Percentiles rank a stretch among this genome's conserved stretches.
Conservation (phyloP, 2,329 filamentous ascomycete genomes). For the Thyridium curvatum region DNA sequence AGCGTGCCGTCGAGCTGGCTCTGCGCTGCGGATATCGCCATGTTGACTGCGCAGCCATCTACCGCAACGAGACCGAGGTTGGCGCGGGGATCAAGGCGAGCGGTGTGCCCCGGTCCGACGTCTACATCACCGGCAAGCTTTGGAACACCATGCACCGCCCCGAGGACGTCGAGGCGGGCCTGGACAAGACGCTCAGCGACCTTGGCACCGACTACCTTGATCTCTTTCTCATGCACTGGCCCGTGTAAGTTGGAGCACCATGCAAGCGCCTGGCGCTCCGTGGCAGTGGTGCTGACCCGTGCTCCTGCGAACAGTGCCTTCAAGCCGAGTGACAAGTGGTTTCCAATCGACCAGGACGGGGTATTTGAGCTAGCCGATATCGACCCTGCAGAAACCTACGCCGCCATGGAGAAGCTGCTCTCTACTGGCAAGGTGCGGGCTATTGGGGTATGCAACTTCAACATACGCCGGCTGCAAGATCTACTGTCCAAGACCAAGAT, state of each 20-base stretch:
- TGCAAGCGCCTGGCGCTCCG: too few species aligned
- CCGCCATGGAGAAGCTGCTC: slow-evolving; percentile 31
- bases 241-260: too few species aligned
- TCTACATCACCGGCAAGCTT: slow-evolving; percentile 57
- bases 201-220: slow-evolving; percentile 47
- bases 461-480: slow-evolving; percentile 30
- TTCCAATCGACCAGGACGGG: slow-evolving; percentile 47
- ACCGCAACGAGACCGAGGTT: slow-evolving; percentile 53
- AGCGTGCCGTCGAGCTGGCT: slow-evolving; percentile 40
- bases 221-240: slow-evolving; percentile 41
- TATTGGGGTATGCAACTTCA: slow-evolving; percentile 48
- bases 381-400: slow-evolving; percentile 32
- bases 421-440: slow-evolving; percentile 30
- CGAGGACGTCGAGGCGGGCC: slow-evolving; percentile 39
- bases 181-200: slow-evolving; percentile 41
- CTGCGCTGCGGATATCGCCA: slow-evolving; percentile 31
- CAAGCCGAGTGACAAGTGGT: slow-evolving; percentile 38
- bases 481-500: slow-evolving; percentile 39
- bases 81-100: slow-evolving; percentile 47
- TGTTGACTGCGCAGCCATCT: slow-evolving; percentile 22
- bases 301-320: slow-evolving; percentile 10
- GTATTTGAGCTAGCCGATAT: slow-evolving; percentile 55
- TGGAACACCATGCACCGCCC: slow-evolving; percentile 51
- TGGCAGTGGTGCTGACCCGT: too few species aligned
- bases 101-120: slow-evolving; percentile 46